phyloP scores from a whole-genome alignment of 805 yeast species.

The Tetrapisispora iriomotensis region DNA sequence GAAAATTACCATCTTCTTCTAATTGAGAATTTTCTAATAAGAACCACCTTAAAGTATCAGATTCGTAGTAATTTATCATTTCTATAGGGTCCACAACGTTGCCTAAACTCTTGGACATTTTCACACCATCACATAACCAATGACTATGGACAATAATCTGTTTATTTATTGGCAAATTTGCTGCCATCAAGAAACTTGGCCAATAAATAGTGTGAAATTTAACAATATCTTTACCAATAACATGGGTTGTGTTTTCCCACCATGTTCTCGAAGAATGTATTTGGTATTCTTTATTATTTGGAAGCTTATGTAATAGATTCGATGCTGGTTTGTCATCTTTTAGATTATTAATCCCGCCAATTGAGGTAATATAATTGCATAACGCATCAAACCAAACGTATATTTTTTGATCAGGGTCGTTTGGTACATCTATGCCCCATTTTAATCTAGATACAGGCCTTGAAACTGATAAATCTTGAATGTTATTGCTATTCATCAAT shows the following conservation, averaged over 20 bases:
- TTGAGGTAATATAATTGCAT: slow-evolving; percentile 68
- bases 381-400: slow-evolving; percentile 98
- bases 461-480: slow-evolving; percentile 75
- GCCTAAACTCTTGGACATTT: slow-evolving; percentile 90
- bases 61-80: slow-evolving; percentile 52
- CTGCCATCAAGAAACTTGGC: slow-evolving; percentile 88
- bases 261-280: slow-evolving; percentile 7
- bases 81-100: slow-evolving; percentile 87
- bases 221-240: slow-evolving; percentile 85
- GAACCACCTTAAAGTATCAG: slow-evolving; percentile 67
- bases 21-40: slow-evolving; percentile 67
- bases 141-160: slow-evolving; percentile 85
- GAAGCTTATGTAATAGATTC: slow-evolving; percentile 15
- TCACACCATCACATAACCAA: slow-evolving; percentile 82
- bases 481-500: slow-evolving; percentile 34
- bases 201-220: slow-evolving; percentile 87
- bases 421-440: slow-evolving; percentile 91
- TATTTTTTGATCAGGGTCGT: slow-evolving; percentile 63
- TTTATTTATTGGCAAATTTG: slow-evolving; percentile 57
- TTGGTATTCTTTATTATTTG: not conserved
- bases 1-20: slow-evolving; percentile 71
- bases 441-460: slow-evolving; percentile 65
- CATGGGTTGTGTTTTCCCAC: slow-evolving; percentile 48
- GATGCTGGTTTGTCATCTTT: slow-evolving; percentile 12
- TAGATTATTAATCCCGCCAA: slow-evolving; percentile 42